phyloP scores from a whole-genome alignment of 176 grass and related monocot species.

The Eleusine indica region DNA sequence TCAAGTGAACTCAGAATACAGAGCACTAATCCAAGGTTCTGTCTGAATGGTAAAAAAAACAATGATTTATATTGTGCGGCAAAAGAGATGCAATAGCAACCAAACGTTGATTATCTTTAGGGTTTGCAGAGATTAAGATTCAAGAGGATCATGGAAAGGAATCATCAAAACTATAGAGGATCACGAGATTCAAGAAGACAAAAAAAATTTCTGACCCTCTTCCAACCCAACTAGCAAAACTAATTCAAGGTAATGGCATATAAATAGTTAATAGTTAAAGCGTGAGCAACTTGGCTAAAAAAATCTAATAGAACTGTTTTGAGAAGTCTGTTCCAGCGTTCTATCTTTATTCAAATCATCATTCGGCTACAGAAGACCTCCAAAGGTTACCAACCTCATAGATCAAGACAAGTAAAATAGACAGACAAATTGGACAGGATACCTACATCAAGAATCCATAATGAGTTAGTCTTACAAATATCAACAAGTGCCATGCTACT shows the following conservation, averaged over 20 bases:
- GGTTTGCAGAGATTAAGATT: slow-evolving; percentile 2
- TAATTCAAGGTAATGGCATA: not conserved
- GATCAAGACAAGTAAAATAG: slow-evolving; percentile 29
- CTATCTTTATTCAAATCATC: not conserved
- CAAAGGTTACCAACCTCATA: not conserved
- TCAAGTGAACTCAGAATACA: not conserved
- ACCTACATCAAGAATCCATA: not conserved
- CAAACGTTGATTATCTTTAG: not conserved
- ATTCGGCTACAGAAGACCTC: not conserved
- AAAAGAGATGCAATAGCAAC: not conserved
- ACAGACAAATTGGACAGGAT: not conserved
- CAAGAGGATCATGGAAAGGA: not conserved
- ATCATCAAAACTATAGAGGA: not conserved
- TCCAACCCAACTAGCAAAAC: not conserved
- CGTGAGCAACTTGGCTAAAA: not conserved
- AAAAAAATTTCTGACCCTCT: no score
- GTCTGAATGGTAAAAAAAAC: not conserved
- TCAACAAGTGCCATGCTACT: not conserved
- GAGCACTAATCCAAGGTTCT: not conserved
- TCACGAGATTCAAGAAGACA: no score
- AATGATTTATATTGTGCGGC: not conserved
- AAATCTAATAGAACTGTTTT: not conserved
- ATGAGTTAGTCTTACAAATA: not conserved
- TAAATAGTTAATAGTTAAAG: not conserved
- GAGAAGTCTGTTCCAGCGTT: not conserved